These are phyloP conservation scores for Mycena olivaceomarginata DNA, from an alignment of 768 basidiomycete genomes.

Conservation along the genomic window DNA sequence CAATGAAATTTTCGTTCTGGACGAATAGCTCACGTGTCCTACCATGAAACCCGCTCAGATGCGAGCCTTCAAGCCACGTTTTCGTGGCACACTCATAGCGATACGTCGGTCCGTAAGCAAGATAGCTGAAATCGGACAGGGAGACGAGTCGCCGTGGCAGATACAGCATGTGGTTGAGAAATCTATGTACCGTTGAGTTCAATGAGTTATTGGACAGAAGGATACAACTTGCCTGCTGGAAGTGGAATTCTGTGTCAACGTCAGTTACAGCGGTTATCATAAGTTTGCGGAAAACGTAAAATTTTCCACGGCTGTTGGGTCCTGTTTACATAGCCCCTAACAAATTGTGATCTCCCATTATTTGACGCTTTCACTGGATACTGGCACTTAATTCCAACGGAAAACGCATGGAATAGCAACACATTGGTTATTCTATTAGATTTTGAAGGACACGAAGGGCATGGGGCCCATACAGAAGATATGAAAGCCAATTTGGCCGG, in stretches of 20 bases:
- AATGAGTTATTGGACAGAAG: neutral
- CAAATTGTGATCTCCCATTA: too few species aligned
- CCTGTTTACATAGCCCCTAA: too few species aligned
- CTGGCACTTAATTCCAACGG: too few species aligned
- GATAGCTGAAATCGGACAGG: neutral
- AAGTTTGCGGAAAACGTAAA: too few species aligned
- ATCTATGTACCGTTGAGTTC: neutral
- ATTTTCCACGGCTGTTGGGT: too few species aligned
- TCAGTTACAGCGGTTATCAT: too few species aligned
- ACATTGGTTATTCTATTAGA: too few species aligned
- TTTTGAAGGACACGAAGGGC: too few species aligned
- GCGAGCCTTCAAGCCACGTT: slow-evolving; percentile 10
- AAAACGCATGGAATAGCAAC: too few species aligned
- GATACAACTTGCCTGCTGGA: neutral
- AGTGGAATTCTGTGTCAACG: neutral
- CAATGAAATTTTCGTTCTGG: neutral
- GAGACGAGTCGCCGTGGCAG: slow-evolving; percentile 4
- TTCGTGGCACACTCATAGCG: neutral
- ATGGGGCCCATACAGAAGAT: too few species aligned
- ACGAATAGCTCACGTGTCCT: slow-evolving; percentile 17
- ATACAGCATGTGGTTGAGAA: slow-evolving; percentile 25
- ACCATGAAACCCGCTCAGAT: slow-evolving; percentile 11
- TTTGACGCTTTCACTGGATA: too few species aligned
- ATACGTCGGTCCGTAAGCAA: slow-evolving; percentile 11
- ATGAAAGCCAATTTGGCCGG: too few species aligned